Evolutionary conservation across 2,329 filamentous ascomycete genomes (phyloP), one percentile per base, ranked within the genome.

Genomic region (Aphanocladium album): DNA sequence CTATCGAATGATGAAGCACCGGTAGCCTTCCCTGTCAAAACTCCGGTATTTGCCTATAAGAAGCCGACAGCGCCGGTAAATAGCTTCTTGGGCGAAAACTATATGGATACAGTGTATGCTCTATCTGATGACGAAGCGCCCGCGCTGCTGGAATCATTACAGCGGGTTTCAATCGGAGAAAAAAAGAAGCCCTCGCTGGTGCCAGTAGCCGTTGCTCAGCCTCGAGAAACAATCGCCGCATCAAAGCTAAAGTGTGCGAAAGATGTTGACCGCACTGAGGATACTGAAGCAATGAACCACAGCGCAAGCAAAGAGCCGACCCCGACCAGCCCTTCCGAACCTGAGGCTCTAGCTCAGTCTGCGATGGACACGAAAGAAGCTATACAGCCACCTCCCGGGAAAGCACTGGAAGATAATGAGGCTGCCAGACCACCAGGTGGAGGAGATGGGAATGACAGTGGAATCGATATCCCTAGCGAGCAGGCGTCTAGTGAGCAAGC

Each of bases 111-210:
- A n/a, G 21, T 65, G 1, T 68, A 66, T 55, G 64, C 65, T 5
- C 67, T 76, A 7, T 76, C 74, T 5, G 73, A 76, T 52, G 74
- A 76, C 19, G 74, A 76, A 58, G 67, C 69, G 16, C 73, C 73
- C 0, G 59, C 73, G n/a, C 45, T 67, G 14, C 56, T 70, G 12
- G 6, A 37, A 49, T 17, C 64, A 49, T n/a, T 35, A 25, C 58
- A 60, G n/a, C 12, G 25, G 3, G 14, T 46, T 16, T 46, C 49
- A 9, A 30, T 59, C 25, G 12, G 25, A 27, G 39, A 37, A 9
- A 59, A 52, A 25, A 52, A 53, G 27, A 59, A 59, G 5, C n/a
- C 25, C 3, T n/a, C 25, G 43, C 25, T 46, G 11, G 52, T 12
- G 37, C 39, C n/a, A 23, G 59, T 47, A 7, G 30, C 21, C 12